phyloP scores from a whole-genome alignment of 2,329 filamentous ascomycete genomes.

The Colletotrichum sp. region DNA sequence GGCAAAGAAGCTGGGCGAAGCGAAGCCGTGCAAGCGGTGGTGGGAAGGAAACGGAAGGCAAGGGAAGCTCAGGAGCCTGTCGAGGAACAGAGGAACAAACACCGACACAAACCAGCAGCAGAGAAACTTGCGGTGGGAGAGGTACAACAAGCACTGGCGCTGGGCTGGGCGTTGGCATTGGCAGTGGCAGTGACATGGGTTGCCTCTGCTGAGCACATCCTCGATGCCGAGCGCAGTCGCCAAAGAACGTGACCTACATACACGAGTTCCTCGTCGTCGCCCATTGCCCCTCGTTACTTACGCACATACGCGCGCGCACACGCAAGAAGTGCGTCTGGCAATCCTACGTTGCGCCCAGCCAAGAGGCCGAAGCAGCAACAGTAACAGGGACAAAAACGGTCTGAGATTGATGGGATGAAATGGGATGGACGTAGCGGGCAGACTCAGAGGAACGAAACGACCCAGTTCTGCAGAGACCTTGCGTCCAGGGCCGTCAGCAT shows the following conservation, averaged over 20 bases:
- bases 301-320: constrained; percentile 5
- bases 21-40: constrained; percentile 5
- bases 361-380: constrained; percentile 12
- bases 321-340: not conserved
- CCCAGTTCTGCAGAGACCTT: not conserved
- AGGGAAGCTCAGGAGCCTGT: not conserved
- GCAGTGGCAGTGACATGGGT: constrained; percentile 10
- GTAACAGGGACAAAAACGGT: not conserved
- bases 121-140: not conserved
- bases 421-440: constrained; percentile 8
- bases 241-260: constrained; percentile 9
- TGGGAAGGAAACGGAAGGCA: not conserved
- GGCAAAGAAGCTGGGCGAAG: constrained; percentile 12
- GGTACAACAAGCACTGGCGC: not conserved
- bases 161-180: not conserved
- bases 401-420: constrained; percentile 4
- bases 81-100: not conserved
- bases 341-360: constrained; percentile 12
- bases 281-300: not conserved
- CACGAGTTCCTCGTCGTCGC: not conserved
- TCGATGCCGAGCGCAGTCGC: not conserved
- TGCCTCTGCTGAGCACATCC: constrained; percentile 2
- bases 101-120: not conserved
- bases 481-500: not conserved
- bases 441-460: not conserved